These are phyloP conservation scores for Paecilomyces fulvus DNA, from an alignment of 2,329 filamentous ascomycete species.

Conservation along the genomic window DNA sequence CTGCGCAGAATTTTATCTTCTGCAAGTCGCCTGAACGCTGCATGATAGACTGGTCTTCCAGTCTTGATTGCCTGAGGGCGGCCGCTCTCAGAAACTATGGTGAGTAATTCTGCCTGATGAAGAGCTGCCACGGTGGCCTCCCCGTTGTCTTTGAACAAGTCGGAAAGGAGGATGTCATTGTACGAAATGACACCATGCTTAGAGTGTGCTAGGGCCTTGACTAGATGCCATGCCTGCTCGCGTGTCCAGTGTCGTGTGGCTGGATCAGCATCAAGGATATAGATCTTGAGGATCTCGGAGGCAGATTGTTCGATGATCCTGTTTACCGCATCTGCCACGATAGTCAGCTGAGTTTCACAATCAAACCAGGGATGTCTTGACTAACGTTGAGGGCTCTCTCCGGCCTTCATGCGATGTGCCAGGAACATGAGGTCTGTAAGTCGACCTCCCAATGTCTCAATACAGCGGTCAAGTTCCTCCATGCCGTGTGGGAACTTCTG, in stretches of 20 bases:
- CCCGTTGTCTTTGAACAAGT: constrained; percentile 64
- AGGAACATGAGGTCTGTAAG: constrained; percentile 95
- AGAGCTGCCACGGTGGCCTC: constrained; percentile 72
- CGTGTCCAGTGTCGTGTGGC: constrained; percentile 61
- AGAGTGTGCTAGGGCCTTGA: constrained; percentile 65
- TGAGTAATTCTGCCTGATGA: constrained; percentile 77
- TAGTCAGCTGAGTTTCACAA: constrained; percentile 11
- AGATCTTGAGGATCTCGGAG: constrained; percentile 89
- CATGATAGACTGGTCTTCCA: constrained; percentile 76
- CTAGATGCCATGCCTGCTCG: constrained; percentile 83
- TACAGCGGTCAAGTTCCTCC: constrained; percentile 68
- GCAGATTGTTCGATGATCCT: constrained; percentile 87
- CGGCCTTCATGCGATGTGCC: constrained; percentile 77
- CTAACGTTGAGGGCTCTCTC: constrained; percentile 63
- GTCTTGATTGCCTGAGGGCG: constrained; percentile 69
- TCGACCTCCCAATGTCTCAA: constrained; percentile 74
- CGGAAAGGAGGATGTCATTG: constrained; percentile 72
- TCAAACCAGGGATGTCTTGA: not conserved
- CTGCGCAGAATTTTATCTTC: constrained; percentile 65
- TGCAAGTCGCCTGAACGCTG: constrained; percentile 67
- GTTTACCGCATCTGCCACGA: constrained; percentile 56
- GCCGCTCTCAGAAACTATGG: constrained; percentile 62
- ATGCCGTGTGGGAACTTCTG: constrained; percentile 45
- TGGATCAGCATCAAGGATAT: constrained; percentile 57
- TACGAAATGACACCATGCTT: constrained; percentile 59